Conservation (phyloP, 176 grass and related monocot species). For the Bromus sterilis region DNA sequence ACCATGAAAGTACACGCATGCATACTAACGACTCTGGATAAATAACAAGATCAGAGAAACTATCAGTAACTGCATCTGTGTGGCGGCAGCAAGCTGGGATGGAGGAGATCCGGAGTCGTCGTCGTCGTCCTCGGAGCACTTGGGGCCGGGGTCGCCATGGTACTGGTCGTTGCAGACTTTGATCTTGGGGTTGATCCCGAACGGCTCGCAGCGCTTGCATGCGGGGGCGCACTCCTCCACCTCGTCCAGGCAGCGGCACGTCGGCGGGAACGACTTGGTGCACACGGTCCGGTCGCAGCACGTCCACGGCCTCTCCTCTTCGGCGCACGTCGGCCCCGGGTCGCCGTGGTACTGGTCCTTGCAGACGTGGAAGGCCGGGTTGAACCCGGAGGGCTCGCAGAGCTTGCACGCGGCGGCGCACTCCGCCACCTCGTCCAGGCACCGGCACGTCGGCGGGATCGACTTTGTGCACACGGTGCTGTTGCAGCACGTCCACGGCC, state of each 20-base stretch:
- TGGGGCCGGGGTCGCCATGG: background rate
- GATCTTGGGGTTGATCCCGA: background rate
- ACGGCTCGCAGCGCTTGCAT: background rate
- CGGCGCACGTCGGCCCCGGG: background rate
- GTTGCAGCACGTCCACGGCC: background rate
- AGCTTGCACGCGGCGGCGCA: background rate
- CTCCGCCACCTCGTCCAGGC: background rate
- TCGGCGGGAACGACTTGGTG: background rate
- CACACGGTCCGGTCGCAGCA: background rate
- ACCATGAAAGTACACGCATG: too few species aligned
- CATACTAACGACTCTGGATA: too few species aligned
- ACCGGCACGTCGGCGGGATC: background rate
- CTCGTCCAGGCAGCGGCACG: background rate
- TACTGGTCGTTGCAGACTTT: background rate
- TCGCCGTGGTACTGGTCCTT: background rate
- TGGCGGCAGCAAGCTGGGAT: too few species aligned
- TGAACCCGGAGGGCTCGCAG: background rate
- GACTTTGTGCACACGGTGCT: background rate
- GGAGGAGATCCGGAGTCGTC: too few species aligned
- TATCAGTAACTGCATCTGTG: too few species aligned
- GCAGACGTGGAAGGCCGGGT: background rate
- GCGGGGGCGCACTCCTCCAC: background rate
- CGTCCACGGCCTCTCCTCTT: background rate
- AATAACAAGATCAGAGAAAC: too few species aligned
- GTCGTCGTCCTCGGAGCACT: background rate